These are phyloP conservation scores for Crepidotus variabilis DNA, from an alignment of 768 basidiomycete species.

Conservation along the genomic window DNA sequence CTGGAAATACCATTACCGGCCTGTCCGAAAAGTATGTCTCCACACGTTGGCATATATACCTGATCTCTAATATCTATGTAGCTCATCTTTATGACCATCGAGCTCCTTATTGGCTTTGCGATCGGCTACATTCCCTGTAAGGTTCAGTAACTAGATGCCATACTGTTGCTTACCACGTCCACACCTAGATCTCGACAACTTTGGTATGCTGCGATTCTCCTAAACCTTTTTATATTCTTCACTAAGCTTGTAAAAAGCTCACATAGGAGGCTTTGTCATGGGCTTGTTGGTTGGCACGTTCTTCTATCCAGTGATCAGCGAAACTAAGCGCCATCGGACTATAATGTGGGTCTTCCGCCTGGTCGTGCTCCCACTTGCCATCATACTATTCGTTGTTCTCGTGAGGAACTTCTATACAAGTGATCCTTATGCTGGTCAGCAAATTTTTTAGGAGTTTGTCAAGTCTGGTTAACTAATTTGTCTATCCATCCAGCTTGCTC, in stretches of 20 bases:
- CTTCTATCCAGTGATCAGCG: constrained; percentile 88
- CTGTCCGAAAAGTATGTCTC: constrained; percentile 63
- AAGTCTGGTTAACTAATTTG: not conserved
- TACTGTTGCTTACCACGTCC: not conserved
- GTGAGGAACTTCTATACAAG: constrained; percentile 87
- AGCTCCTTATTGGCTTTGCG: constrained; percentile 82
- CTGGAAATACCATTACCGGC: constrained; percentile 86
- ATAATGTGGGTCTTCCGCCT: constrained; percentile 74
- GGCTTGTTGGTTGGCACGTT: constrained; percentile 78
- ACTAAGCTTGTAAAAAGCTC: constrained; percentile 40
- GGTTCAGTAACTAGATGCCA: constrained; percentile 16
- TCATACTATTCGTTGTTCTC: constrained; percentile 81
- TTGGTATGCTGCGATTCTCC: constrained; percentile 45
- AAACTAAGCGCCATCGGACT: constrained; percentile 64
- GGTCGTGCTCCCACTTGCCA: constrained; percentile 66
- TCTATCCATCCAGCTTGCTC: constrained; percentile 55
- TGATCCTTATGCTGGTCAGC: constrained; percentile 78
- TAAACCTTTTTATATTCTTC: not conserved
- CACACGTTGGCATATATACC: not conserved
- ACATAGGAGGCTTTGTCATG: constrained; percentile 85
- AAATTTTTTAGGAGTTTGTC: constrained; percentile 5
- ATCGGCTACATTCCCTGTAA: constrained; percentile 81
- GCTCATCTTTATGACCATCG: constrained; percentile 82
- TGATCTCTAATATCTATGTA: constrained; percentile 23
- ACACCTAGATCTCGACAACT: constrained; percentile 78